These are phyloP conservation scores for Glebionis coronaria DNA, from an alignment of 129 eudicot genomes.

Conservation along the genomic window DNA sequence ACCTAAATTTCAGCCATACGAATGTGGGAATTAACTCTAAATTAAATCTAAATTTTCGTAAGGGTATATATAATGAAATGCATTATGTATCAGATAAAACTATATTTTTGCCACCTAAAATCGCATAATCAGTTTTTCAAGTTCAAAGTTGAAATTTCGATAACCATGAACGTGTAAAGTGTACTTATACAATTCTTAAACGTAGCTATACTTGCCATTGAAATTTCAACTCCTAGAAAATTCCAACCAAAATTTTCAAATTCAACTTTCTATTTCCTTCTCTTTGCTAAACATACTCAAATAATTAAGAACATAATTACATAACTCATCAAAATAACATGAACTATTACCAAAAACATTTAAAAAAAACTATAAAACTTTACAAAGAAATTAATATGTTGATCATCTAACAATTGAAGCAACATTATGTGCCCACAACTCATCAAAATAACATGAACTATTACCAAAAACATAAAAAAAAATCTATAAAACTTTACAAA, in stretches of 20 bases:
- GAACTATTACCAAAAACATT: background rate
- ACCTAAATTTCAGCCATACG: slow-evolving; percentile 26
- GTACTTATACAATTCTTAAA: no score
- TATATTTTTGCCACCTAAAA: no score
- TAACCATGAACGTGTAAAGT: no score
- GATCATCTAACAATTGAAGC: slow-evolving; percentile 57
- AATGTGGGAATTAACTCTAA: background rate
- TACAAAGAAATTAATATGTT: background rate
- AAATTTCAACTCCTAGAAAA: slow-evolving; percentile 7
- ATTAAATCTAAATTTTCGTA: background rate
- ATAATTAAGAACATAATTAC: slow-evolving; percentile 9
- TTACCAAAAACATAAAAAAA: background rate
- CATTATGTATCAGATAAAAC: no score
- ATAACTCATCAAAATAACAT: background rate
- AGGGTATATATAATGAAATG: background rate
- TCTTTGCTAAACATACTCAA: slow-evolving; percentile 12
- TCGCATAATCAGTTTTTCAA: no score
- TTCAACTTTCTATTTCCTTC: slow-evolving; percentile 14
- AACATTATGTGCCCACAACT: slow-evolving; percentile 71
- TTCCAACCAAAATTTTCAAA: slow-evolving; percentile 6
- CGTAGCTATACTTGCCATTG: background rate
- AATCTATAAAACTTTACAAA: background rate
- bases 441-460: background rate
- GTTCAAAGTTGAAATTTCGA: no score
- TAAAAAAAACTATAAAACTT: background rate